Conservation (phyloP, 2,329 filamentous ascomycete genomes). For the Botryosphaeria dothidea region DNA sequence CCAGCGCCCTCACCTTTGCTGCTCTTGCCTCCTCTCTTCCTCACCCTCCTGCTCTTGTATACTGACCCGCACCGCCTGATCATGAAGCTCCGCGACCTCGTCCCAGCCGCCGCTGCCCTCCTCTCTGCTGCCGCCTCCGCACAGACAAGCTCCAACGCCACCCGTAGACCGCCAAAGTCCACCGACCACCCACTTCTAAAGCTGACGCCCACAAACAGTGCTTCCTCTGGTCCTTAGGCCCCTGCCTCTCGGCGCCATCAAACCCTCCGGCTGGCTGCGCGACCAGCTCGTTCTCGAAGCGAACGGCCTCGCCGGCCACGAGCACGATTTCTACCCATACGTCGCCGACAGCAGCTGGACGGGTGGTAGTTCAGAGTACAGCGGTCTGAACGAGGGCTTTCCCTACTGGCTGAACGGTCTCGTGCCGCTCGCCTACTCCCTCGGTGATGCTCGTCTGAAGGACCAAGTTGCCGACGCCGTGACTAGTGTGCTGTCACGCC, state of each 20-base stretch:
- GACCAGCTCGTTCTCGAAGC: conserved; percentile 53
- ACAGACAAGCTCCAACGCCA: background rate
- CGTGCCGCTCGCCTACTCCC: conserved; percentile 56
- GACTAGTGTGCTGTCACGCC: conserved; percentile 51
- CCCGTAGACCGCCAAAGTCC: background rate
- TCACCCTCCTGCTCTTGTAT: background rate
- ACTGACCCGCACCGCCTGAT: background rate
- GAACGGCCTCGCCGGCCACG: conserved; percentile 55
- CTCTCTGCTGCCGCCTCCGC: background rate
- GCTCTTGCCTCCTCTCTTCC: background rate
- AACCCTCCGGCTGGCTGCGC: conserved; percentile 54
- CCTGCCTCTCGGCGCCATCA: conserved; percentile 52
- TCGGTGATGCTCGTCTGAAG: conserved; percentile 53
- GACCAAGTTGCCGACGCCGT: conserved; percentile 49
- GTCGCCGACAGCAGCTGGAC: conserved; percentile 55
- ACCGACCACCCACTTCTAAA: background rate
- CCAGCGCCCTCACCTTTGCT: background rate
- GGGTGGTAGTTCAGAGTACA: conserved; percentile 55
- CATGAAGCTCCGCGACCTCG: background rate
- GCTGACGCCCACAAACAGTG: conserved; percentile 21
- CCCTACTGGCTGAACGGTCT: conserved; percentile 63
- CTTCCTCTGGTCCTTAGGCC: conserved; percentile 40
- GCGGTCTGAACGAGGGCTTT: conserved; percentile 54
- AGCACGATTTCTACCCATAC: conserved; percentile 58
- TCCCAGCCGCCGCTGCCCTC: background rate